Evolutionary conservation across 495 filamentous ascomycete genomes (phyloP).

Genomic region (Hypoxylon lienhwacheense): DNA sequence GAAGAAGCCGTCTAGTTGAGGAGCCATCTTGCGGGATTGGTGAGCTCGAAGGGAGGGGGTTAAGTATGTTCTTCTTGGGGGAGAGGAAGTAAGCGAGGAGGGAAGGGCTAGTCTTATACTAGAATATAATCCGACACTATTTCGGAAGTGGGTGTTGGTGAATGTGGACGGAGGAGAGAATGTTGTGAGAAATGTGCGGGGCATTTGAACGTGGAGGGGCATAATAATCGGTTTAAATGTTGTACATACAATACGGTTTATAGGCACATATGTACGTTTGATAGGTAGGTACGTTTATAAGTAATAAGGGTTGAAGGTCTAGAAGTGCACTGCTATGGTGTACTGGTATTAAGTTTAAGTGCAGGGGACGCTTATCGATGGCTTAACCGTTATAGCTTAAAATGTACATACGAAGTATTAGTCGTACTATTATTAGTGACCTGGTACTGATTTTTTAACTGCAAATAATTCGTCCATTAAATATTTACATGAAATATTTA

Average conservation of each 20-base stretch:
- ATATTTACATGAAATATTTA: no score
- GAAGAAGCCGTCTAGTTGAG: slow-evolving; percentile 80
- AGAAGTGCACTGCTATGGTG: not conserved
- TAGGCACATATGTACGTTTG: no score
- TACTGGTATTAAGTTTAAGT: no score
- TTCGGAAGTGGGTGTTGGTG: slow-evolving; percentile 15
- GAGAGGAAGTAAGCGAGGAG: slow-evolving; percentile 1
- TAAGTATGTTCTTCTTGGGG: slow-evolving; percentile 46
- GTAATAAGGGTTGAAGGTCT: no score
- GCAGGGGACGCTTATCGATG: slow-evolving; percentile 33
- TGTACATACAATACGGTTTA: no score
- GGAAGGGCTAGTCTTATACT: not conserved
- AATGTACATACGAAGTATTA: no score
- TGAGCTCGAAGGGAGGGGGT: slow-evolving; percentile 51
- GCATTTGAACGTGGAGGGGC: slow-evolving; percentile 35
- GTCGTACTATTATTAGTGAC: no score
- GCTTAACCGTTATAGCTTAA: no score
- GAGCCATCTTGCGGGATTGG: slow-evolving; percentile 73
- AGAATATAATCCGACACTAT: slow-evolving; percentile 6
- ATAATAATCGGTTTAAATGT: no score
- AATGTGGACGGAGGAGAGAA: slow-evolving; percentile 34
- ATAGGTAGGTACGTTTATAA: no score
- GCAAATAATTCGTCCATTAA: no score
- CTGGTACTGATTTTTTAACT: no score
- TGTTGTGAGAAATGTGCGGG: slow-evolving; percentile 44